phyloP scores from a whole-genome alignment of 176 grass and related monocot genomes.

The Cenchrus fungigraminus region DNA sequence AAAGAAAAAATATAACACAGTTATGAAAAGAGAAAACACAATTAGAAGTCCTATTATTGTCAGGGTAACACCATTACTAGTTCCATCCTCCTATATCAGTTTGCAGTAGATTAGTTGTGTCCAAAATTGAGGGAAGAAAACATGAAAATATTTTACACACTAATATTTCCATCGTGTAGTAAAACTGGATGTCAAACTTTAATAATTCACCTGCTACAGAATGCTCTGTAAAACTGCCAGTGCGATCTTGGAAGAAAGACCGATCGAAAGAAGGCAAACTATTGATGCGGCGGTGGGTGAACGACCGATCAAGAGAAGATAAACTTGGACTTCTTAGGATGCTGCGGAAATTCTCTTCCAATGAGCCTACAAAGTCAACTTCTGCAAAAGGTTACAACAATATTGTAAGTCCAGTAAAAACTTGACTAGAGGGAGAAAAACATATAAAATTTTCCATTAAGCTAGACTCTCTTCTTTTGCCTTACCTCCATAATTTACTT shows the following conservation, averaged over 20 bases:
- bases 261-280: constrained; percentile 53
- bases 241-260: constrained; percentile 41
- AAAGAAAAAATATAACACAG: neutral
- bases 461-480: neutral
- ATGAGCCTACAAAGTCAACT: constrained; percentile 19
- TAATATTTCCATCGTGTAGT: neutral
- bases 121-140: neutral
- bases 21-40: neutral
- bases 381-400: constrained; percentile 32
- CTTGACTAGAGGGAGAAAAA: neutral
- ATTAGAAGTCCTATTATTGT: neutral
- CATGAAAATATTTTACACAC: neutral
- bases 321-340: constrained; percentile 46
- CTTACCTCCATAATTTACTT: constrained; percentile 43
- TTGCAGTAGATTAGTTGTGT: neutral
- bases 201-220: constrained; percentile 46
- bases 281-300: constrained; percentile 42
- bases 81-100: neutral
- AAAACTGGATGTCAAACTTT: neutral
- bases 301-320: constrained; percentile 27
- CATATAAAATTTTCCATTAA: neutral
- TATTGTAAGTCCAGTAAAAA: neutral
- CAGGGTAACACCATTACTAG: neutral
- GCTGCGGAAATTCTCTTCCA: constrained; percentile 40
- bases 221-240: constrained; percentile 29